phyloP scores from a whole-genome alignment of 1,284 basidiomycete genomes.

The Neolentinus lepideus region DNA sequence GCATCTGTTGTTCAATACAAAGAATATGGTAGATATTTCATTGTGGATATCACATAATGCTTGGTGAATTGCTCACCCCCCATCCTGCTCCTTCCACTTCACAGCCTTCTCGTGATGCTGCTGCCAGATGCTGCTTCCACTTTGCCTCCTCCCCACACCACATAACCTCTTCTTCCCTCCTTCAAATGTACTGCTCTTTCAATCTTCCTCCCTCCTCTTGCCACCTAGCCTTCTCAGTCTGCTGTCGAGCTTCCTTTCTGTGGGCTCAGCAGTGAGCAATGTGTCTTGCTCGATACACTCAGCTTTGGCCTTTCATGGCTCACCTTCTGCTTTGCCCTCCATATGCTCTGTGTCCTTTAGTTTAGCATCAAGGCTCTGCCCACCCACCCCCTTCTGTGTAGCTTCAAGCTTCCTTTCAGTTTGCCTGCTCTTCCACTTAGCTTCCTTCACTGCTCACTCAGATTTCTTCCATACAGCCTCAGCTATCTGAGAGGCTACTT shows the following conservation, averaged over 20 bases:
- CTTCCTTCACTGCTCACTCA: slow-evolving; percentile 7
- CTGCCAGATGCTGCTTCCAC: slow-evolving; percentile 1
- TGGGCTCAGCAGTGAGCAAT: background rate
- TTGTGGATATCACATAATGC: too few species aligned
- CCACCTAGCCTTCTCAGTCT: background rate
- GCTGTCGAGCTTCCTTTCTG: background rate
- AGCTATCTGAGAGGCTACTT: background rate
- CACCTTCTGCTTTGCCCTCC: background rate
- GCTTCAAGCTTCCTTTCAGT: slow-evolving; percentile 11
- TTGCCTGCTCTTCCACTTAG: slow-evolving; percentile 18
- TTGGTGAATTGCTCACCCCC: too few species aligned
- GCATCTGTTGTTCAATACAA: too few species aligned
- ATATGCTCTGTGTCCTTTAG: slow-evolving; percentile 2
- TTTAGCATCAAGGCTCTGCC: background rate
- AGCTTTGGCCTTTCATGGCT: background rate
- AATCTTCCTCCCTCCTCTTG: slow-evolving; percentile 1
- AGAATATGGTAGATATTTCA: too few species aligned
- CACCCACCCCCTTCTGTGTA: background rate
- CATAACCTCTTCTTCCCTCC: slow-evolving; percentile 8
- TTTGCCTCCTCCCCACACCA: slow-evolving; percentile 5
- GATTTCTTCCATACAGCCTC: too few species aligned
- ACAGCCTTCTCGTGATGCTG: too few species aligned
- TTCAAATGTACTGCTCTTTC: slow-evolving; percentile 1
- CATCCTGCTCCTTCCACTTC: too few species aligned
- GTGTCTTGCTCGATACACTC: background rate